Conservation (phyloP, 2,329 filamentous ascomycete genomes). For the Beauveria rudraprayagi region DNA sequence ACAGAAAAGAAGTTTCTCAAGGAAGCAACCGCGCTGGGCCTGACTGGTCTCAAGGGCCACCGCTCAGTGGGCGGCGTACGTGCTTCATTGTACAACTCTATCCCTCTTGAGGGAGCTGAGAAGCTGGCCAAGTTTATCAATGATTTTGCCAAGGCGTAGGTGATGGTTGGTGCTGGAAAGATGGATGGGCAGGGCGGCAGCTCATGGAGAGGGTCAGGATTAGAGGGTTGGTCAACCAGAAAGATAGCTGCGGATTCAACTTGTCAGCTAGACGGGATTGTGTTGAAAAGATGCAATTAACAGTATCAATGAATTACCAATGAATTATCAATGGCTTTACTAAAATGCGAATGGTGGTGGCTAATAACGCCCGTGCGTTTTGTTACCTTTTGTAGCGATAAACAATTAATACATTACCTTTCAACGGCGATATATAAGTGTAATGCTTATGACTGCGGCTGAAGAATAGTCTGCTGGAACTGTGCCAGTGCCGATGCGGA, state of each 20-base stretch:
- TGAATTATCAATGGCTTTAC: not conserved
- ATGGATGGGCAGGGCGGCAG: not conserved
- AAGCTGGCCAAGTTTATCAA: constrained; percentile 58
- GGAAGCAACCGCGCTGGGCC: constrained; percentile 56
- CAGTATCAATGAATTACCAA: not conserved
- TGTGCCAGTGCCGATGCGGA: too few relatives aligned
- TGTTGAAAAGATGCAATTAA: not conserved
- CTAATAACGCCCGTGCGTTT: too few relatives aligned
- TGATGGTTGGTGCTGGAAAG: not conserved
- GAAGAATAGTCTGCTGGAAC: too few relatives aligned
- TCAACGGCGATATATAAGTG: too few relatives aligned
- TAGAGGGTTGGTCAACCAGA: constrained; percentile 1
- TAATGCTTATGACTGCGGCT: too few relatives aligned
- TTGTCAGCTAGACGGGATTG: not conserved
- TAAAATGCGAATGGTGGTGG: not conserved
- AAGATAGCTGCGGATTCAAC: constrained; percentile 2
- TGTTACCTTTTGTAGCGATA: too few relatives aligned
- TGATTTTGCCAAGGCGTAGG: constrained; percentile 37
- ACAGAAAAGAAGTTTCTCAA: constrained; percentile 75
- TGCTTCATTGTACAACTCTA: constrained; percentile 83
- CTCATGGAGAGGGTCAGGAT: not conserved
- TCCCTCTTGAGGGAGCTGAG: constrained; percentile 58
- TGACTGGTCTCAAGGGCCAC: constrained; percentile 83
- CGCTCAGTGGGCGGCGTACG: constrained; percentile 80
- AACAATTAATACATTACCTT: too few relatives aligned